Conservation (phyloP, 179 eudicot species). For the Beta macrorhiza region DNA sequence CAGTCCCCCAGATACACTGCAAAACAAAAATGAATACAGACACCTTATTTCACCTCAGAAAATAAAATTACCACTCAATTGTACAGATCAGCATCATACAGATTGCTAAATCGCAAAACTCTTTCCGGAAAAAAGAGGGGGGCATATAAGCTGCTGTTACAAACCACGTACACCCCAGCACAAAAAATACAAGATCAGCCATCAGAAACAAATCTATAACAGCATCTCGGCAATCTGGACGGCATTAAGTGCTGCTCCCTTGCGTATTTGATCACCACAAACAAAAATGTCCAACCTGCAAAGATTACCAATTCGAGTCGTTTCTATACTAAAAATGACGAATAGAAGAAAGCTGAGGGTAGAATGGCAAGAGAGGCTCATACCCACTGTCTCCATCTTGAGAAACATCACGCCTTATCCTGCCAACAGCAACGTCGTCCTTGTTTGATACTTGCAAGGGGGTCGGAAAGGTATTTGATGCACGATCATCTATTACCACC, state of each 20-base stretch:
- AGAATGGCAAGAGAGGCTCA: neutral
- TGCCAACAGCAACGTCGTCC: slow-evolving; percentile 91
- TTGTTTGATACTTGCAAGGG: slow-evolving; percentile 92
- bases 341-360: neutral
- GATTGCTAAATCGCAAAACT: slow-evolving; percentile 20
- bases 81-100: slow-evolving; percentile 15
- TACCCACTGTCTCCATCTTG: slow-evolving; percentile 62
- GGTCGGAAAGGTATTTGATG: slow-evolving; percentile 76
- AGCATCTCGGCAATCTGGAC: slow-evolving; percentile 95
- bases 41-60: slow-evolving; percentile 10
- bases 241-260: slow-evolving; percentile 95
- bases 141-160: neutral
- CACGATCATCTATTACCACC: slow-evolving; percentile 85
- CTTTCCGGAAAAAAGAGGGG: neutral
- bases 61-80: neutral
- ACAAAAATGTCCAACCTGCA: slow-evolving; percentile 87
- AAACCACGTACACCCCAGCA: slow-evolving; percentile 1
- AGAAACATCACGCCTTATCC: slow-evolving; percentile 86
- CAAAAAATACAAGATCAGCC: slow-evolving; percentile 21
- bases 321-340: neutral
- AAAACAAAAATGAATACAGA: neutral
- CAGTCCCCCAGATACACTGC: neutral
- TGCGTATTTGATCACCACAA: slow-evolving; percentile 98
- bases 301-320: neutral
- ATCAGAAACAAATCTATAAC: slow-evolving; percentile 36